Evolutionary conservation across 2,329 filamentous ascomycete genomes (phyloP), one percentile per base, ranked within the genome.

Genomic region (Pseudogymnoascus sp.): DNA sequence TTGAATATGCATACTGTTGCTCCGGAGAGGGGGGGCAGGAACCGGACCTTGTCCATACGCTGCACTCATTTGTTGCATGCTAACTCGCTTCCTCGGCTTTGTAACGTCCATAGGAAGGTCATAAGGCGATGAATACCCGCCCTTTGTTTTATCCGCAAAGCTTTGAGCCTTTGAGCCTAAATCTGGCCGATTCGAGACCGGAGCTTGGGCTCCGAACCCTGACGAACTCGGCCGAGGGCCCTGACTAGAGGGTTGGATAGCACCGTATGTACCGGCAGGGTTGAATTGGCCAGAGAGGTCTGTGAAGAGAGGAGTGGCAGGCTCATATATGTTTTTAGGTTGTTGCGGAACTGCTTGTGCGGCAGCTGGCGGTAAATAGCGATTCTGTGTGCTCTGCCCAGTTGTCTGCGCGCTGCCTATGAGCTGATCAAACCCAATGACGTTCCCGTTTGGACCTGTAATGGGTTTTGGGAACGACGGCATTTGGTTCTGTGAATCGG

Each of bases 81-180:
- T 86, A 5, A 79, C 74, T 61, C 88, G 80, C 78, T 89, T 88
- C 81, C 70, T 89, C 26, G 81, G 86, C 68, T 89, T 89, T 28
- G 89, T 84, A 31, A 99, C 83, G 62, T 97, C 93, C 76, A 95
- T 90, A 3, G 95, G 95, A 19, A 99, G 81, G 76, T 99, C 96
- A 70, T 97, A 99, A 0, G 95, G 95, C 19, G 93, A 98, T 59
- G 89, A 84, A 73, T 99, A 99, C 6, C 93, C 93, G 63, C 90
- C 90, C 76, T 96, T 98, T 2, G 91, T 80, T 75, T 96, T 96
- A 74, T 93, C 89, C 5, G 84, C 91, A 75, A 96, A 99, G 75
- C 93, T 98, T 73, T 96, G 86, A 0, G 85, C 81, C 75, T 86
- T 86, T 31, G 76, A 75, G 64, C 67, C 67, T 69, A 82, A 69